A percentile compares a stretch with the other conserved stretches of the same genome.
phyloP scores from a whole-genome alignment of 768 basidiomycete genomes.

The Mycena galopus region DNA sequence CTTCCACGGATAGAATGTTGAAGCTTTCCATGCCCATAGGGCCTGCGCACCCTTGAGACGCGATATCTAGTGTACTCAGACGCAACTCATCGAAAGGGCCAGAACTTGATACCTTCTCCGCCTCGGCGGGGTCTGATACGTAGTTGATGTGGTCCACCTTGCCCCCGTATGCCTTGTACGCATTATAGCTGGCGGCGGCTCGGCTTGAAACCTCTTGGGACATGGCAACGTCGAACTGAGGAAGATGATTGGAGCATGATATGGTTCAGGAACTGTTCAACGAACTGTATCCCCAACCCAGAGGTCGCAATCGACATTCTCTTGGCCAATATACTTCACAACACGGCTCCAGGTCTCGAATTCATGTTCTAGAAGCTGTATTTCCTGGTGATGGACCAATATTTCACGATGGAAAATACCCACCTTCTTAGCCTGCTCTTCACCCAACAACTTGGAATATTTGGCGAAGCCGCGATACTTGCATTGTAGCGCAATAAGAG shows the following conservation, averaged over 20 bases:
- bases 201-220: constrained; percentile 28
- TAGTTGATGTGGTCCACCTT: constrained; percentile 35
- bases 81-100: not conserved
- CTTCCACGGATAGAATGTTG: constrained; percentile 35
- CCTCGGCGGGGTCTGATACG: constrained; percentile 36
- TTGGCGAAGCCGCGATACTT: constrained; percentile 57
- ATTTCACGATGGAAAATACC: not conserved
- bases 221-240: constrained; percentile 34
- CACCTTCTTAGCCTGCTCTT: constrained; percentile 33
- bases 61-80: constrained; percentile 39
- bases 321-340: constrained; percentile 29
- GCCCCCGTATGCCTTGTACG: constrained; percentile 38
- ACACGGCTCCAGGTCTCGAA: constrained; percentile 32
- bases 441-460: constrained; percentile 53
- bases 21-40: constrained; percentile 45
- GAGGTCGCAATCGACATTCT: constrained; percentile 39
- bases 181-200: constrained; percentile 17
- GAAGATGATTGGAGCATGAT: not conserved
- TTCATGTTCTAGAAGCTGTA: constrained; percentile 34
- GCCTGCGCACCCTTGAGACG: constrained; percentile 49
- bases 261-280: not conserved
- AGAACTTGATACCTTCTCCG: constrained; percentile 19
- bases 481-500: no score
- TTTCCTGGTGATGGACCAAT: not conserved
- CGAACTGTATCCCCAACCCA: constrained; percentile 38